Evolutionary conservation across 805 yeast species (phyloP).

Genomic region (Clavispora vitiphila): DNA sequence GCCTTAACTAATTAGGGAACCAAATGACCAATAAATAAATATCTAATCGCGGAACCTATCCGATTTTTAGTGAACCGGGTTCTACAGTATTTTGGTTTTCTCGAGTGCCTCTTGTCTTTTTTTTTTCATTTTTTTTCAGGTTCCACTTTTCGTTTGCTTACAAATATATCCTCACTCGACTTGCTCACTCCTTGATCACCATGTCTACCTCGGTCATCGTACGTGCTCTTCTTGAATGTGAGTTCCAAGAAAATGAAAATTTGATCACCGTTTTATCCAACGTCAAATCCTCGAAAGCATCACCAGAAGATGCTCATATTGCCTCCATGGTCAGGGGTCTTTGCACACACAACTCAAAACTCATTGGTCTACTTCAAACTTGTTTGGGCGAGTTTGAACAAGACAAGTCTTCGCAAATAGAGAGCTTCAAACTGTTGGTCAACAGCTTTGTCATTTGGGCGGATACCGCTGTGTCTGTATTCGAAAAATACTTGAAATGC

Average conservation of each 20-base stretch:
- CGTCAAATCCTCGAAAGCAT: conserved; percentile 25
- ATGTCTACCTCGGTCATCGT: neutral
- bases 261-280: conserved; percentile 32
- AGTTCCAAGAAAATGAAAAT: conserved; percentile 28
- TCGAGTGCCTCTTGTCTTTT: neutral
- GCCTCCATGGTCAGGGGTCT: conserved; percentile 35
- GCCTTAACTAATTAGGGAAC: neutral
- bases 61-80: too few species aligned
- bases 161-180: neutral
- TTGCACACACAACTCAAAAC: conserved; percentile 33
- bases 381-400: conserved; percentile 12
- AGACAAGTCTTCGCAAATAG: conserved; percentile 10
- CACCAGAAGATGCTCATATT: conserved; percentile 17
- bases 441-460: conserved; percentile 37
- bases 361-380: conserved; percentile 17
- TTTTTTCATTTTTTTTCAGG: neutral
- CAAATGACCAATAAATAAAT: neutral
- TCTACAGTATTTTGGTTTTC: neutral
- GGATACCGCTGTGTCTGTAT: conserved; percentile 29
- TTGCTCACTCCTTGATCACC: neutral
- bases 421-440: conserved; percentile 29
- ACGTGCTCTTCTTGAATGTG: conserved; percentile 17
- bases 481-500: conserved; percentile 25
- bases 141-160: neutral
- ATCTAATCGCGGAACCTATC: neutral